Percentiles rank a stretch among this genome's conserved stretches.
Conservation (phyloP, 176 grass and related monocot species). For the Poa pratensis region DNA sequence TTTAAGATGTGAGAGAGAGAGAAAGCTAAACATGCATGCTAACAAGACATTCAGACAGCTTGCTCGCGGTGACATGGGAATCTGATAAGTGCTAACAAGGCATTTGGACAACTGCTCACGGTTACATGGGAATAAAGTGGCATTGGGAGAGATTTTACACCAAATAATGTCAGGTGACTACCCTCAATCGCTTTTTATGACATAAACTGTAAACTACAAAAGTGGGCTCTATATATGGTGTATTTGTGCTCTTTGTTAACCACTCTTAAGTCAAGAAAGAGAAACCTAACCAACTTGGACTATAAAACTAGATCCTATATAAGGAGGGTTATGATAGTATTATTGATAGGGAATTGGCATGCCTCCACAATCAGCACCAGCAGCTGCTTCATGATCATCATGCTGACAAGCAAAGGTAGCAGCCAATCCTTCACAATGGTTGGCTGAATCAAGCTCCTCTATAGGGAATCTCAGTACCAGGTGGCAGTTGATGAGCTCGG, state of each 20-base stretch:
- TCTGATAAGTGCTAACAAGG: not conserved
- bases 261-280: not conserved
- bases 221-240: not conserved
- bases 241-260: not conserved
- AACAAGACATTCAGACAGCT: constrained; percentile 12
- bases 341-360: constrained; percentile 9
- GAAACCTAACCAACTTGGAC: not conserved
- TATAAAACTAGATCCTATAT: not conserved
- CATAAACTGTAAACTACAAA: constrained; percentile 12
- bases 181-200: not conserved
- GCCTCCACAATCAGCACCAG: not conserved
- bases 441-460: not conserved
- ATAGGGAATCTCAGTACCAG: too few species aligned
- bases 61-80: not conserved
- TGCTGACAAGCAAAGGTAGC: too few species aligned
- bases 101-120: constrained; percentile 2
- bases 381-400: too few species aligned
- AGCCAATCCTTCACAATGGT: not conserved
- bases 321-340: not conserved
- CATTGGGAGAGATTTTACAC: constrained; percentile 19
- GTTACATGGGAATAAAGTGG: not conserved
- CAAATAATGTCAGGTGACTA: constrained; percentile 26
- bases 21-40: not conserved
- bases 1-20: not conserved
- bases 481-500: too few species aligned